Conservation (phyloP, 2,329 filamentous ascomycete genomes). For the Penicillium freii region DNA sequence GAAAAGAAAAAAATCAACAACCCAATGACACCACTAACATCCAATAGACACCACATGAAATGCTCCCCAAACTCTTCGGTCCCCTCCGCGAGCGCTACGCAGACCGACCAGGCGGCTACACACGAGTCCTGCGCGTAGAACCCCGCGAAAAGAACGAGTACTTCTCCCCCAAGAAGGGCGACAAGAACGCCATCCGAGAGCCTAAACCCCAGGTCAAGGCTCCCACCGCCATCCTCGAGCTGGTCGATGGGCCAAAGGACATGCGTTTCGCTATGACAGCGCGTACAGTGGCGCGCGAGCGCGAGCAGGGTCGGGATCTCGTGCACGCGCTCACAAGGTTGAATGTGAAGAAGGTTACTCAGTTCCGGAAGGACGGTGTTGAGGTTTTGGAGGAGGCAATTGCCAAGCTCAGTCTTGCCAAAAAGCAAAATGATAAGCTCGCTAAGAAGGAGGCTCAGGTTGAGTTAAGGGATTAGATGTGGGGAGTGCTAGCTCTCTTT, state of each 20-base stretch:
- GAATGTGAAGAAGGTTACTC: slow-evolving; percentile 82
- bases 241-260: slow-evolving; percentile 91
- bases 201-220: slow-evolving; percentile 68
- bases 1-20: background rate
- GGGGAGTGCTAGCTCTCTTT: background rate
- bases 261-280: slow-evolving; percentile 94
- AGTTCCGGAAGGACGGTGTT: slow-evolving; percentile 66
- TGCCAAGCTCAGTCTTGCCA: slow-evolving; percentile 54
- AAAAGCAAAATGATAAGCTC: slow-evolving; percentile 31
- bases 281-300: slow-evolving; percentile 68
- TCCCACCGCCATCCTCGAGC: slow-evolving; percentile 83
- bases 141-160: slow-evolving; percentile 61
- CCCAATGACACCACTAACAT: slow-evolving; percentile 2
- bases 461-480: slow-evolving; percentile 5
- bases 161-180: slow-evolving; percentile 18
- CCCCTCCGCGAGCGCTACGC: slow-evolving; percentile 76
- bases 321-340: slow-evolving; percentile 69
- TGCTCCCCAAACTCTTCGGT: slow-evolving; percentile 82
- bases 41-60: slow-evolving; percentile 40
- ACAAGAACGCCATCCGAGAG: slow-evolving; percentile 15
- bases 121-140: slow-evolving; percentile 87
- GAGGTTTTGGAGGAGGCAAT: slow-evolving; percentile 64
- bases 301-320: slow-evolving; percentile 52
- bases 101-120: slow-evolving; percentile 83
- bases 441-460: slow-evolving; percentile 31